A percentile compares a stretch with the other conserved stretches of the same genome.
These are phyloP conservation scores for Pisolithus marmoratus DNA, from an alignment of 768 basidiomycete species.

Conservation along the genomic window DNA sequence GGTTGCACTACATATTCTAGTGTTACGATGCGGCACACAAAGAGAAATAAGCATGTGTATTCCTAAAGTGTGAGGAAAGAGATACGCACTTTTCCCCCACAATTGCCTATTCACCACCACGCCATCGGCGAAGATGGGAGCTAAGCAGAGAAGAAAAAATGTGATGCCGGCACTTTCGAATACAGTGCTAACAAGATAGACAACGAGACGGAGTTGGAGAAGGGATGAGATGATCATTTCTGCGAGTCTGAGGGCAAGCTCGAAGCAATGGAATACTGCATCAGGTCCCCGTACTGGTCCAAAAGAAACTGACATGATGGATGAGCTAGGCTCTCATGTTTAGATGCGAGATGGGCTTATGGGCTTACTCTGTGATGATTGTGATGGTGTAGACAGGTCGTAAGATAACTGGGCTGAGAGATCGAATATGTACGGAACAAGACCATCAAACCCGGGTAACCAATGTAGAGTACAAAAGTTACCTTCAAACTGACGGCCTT, in stretches of 20 bases:
- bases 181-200: conserved; percentile 10
- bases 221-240: conserved; percentile 12
- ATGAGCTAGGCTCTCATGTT: conserved; percentile 4
- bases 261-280: conserved; percentile 9
- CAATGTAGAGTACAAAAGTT: background rate
- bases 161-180: conserved; percentile 15
- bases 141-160: conserved; percentile 16
- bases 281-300: background rate
- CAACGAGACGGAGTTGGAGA: conserved; percentile 18
- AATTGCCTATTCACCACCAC: conserved; percentile 1
- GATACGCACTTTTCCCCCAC: conserved; percentile 17
- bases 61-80: background rate
- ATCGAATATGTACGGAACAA: background rate
- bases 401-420: conserved; percentile 13
- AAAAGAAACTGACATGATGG: background rate
- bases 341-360: no score
- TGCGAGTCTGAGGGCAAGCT: conserved; percentile 5
- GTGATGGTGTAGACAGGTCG: conserved; percentile 10
- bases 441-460: background rate
- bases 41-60: background rate
- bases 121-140: conserved; percentile 4
- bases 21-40: background rate
- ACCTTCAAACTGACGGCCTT: conserved; percentile 18
- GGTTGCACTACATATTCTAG: conserved; percentile 16
- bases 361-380: no score